phyloP scores from a whole-genome alignment of 2,329 filamentous ascomycete species.

The Cladorrhinum sp. region DNA sequence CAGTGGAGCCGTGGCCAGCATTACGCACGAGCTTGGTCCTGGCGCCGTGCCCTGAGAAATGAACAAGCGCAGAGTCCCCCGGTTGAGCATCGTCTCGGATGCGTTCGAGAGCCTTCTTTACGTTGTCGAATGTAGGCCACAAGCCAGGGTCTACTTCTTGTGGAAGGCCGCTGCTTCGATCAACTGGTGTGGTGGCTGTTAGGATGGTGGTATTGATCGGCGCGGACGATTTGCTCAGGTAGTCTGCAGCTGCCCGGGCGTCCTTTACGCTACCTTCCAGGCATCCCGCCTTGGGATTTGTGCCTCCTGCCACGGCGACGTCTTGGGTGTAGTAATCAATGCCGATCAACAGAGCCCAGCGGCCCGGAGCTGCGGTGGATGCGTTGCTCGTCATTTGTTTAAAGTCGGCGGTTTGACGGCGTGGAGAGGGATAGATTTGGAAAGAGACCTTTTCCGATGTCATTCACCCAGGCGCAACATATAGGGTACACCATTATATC shows the following conservation, averaged over 20 bases:
- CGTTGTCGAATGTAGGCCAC: constrained; percentile 7
- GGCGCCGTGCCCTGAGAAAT: constrained; percentile 7
- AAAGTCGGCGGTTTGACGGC: too few species aligned
- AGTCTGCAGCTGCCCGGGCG: not conserved
- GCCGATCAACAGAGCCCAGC: constrained; percentile 7
- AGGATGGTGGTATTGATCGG: not conserved
- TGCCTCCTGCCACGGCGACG: too few species aligned
- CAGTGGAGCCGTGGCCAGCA: not conserved
- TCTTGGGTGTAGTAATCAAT: constrained; percentile 3
- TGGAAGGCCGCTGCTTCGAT: not conserved
- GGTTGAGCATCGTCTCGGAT: not conserved
- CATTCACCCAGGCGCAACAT: too few species aligned
- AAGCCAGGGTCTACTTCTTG: not conserved
- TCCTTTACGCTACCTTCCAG: constrained; percentile 5
- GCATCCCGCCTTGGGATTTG: not conserved
- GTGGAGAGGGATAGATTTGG: too few species aligned
- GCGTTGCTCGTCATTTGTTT: not conserved
- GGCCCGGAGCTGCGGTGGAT: not conserved
- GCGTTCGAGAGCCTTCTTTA: not conserved
- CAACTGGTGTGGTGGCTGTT: not conserved
- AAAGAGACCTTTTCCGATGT: too few species aligned
- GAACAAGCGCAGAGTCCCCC: constrained; percentile 8
- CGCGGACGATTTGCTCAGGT: not conserved
- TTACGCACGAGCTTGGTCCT: not conserved
- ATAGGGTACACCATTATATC: too few species aligned